Evolutionary conservation across 768 basidiomycete genomes (phyloP).

Genomic region (Myochromella boudieri): DNA sequence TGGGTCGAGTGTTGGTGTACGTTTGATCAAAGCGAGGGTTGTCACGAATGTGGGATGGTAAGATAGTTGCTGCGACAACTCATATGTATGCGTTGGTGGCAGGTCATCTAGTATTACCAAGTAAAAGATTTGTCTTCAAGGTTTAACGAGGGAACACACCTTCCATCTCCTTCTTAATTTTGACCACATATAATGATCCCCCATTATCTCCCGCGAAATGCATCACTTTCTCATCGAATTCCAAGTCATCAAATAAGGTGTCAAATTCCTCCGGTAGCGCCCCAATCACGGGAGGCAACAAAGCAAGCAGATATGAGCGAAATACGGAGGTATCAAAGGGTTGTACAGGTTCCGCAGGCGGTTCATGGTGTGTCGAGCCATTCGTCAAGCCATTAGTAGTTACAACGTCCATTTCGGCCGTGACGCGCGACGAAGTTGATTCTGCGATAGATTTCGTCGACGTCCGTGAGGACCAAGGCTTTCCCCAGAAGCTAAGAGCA

Average conservation of each 20-base stretch:
- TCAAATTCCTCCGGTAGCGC: slow-evolving; percentile 64
- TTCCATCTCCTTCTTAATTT: slow-evolving; percentile 72
- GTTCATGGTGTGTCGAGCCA: slow-evolving; percentile 25
- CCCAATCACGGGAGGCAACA: slow-evolving; percentile 84
- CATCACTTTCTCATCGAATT: slow-evolving; percentile 73
- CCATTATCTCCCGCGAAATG: slow-evolving; percentile 77
- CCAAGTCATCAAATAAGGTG: slow-evolving; percentile 65
- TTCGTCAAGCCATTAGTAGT: slow-evolving; percentile 27
- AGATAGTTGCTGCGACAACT: slow-evolving; percentile 69
- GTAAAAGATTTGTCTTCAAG: neutral
- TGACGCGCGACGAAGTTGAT: slow-evolving; percentile 15
- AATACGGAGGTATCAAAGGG: slow-evolving; percentile 73
- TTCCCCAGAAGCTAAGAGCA: slow-evolving; percentile 16
- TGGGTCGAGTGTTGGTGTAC: slow-evolving; percentile 79
- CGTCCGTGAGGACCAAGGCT: slow-evolving; percentile 10
- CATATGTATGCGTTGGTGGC: slow-evolving; percentile 62
- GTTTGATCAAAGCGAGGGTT: slow-evolving; percentile 94
- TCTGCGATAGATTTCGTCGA: slow-evolving; percentile 12
- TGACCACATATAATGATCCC: slow-evolving; percentile 81
- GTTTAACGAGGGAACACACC: slow-evolving; percentile 39
- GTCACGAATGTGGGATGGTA: slow-evolving; percentile 80
- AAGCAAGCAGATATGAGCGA: slow-evolving; percentile 63
- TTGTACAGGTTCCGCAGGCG: slow-evolving; percentile 24
- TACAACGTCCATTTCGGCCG: slow-evolving; percentile 23
- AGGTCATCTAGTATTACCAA: slow-evolving; percentile 62